A percentile compares a stretch with the other conserved stretches of the same genome.
phyloP scores from a whole-genome alignment of 805 yeast genomes.

The Saccharomycopsis fibuligera region DNA sequence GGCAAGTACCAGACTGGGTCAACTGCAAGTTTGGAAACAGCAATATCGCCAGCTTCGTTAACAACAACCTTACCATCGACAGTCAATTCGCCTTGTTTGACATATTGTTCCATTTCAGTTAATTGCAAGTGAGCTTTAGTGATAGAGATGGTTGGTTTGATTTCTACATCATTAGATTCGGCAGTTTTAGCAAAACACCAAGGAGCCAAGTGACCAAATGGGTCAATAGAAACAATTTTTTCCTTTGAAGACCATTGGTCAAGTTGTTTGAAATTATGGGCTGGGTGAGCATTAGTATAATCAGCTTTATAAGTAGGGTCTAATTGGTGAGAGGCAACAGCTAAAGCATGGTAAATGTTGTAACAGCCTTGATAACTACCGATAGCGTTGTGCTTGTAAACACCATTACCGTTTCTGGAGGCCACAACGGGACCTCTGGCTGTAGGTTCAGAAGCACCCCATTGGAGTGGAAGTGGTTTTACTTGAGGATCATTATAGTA shows the following conservation, averaged over 20 bases:
- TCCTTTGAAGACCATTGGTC: slow-evolving; percentile 49
- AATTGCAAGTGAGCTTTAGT: slow-evolving; percentile 62
- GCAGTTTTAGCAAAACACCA: slow-evolving; percentile 45
- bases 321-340: slow-evolving; percentile 54
- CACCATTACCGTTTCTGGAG: slow-evolving; percentile 43
- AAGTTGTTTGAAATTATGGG: slow-evolving; percentile 46
- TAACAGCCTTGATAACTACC: slow-evolving; percentile 65
- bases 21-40: slow-evolving; percentile 57
- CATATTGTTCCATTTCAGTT: slow-evolving; percentile 52
- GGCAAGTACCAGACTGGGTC: slow-evolving; percentile 71
- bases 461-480: slow-evolving; percentile 42
- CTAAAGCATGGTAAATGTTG: slow-evolving; percentile 58
- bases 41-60: slow-evolving; percentile 54
- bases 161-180: slow-evolving; percentile 43
- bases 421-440: slow-evolving; percentile 54
- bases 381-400: slow-evolving; percentile 51
- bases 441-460: slow-evolving; percentile 46
- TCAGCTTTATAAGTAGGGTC: slow-evolving; percentile 48
- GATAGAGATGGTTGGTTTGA: slow-evolving; percentile 59
- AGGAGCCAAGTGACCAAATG: slow-evolving; percentile 62
- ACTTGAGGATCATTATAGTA: slow-evolving; percentile 44
- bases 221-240: slow-evolving; percentile 61
- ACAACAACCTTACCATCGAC: slow-evolving; percentile 59
- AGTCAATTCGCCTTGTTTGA: slow-evolving; percentile 42
- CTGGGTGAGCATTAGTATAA: slow-evolving; percentile 59